Conservation (phyloP, 2,329 filamentous ascomycete genomes). For the Tolypocladium paradoxum region DNA sequence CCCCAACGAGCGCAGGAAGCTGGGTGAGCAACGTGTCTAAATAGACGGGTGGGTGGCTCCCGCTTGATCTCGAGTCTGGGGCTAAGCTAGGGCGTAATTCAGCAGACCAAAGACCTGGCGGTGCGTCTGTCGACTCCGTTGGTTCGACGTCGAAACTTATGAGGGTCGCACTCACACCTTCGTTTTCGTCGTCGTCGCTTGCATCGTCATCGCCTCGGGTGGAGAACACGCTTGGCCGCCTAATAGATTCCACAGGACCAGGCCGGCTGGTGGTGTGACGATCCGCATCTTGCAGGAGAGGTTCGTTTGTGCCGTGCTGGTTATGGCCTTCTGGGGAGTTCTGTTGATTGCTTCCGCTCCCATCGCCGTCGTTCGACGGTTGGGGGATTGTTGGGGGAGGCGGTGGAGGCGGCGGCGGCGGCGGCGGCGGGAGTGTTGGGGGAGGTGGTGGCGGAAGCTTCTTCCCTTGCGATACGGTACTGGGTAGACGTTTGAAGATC, state of each 20-base stretch:
- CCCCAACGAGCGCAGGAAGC: conserved; percentile 36
- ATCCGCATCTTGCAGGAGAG: conserved; percentile 19
- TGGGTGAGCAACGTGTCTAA: conserved; percentile 38
- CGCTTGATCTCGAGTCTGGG: conserved; percentile 15
- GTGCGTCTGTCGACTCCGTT: conserved; percentile 38
- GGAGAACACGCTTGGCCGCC: conserved; percentile 36
- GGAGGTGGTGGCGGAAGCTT: conserved; percentile 9
- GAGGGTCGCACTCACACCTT: conserved; percentile 42
- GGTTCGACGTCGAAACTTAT: conserved; percentile 54
- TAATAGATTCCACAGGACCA: conserved; percentile 19
- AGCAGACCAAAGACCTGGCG: conserved; percentile 45
- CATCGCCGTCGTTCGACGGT: not conserved
- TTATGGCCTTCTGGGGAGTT: not conserved
- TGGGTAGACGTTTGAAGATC: conserved; percentile 31
- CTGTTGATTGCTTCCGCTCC: not conserved
- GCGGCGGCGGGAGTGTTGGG: conserved; percentile 9
- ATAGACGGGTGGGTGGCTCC: conserved; percentile 24
- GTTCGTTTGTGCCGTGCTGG: conserved; percentile 1
- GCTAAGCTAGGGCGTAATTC: conserved; percentile 42
- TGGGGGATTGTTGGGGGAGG: not conserved
- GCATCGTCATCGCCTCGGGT: conserved; percentile 39
- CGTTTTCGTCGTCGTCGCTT: conserved; percentile 46
- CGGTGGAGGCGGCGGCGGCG: conserved; percentile 4
- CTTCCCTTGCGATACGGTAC: conserved; percentile 20
- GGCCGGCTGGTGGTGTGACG: conserved; percentile 15